Base-by-base conservation (phyloP, 495 filamentous ascomycete genomes). In the Acidomyces sp. region DNA sequence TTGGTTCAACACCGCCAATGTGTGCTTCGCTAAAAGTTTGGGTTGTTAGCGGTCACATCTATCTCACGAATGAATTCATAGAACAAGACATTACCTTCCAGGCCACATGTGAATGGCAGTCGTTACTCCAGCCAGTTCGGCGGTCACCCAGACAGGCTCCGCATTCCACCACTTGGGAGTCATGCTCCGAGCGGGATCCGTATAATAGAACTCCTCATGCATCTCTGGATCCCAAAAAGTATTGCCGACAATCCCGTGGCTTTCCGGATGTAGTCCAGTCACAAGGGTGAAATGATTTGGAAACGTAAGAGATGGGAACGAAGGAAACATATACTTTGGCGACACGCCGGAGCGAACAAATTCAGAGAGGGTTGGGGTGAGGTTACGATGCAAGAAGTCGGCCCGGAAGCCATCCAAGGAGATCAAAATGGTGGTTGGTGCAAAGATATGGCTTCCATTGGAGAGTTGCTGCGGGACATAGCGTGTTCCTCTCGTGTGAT, bases 101-200 rank as follows among this genome's bases (percentile, higher is more conserved):
- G 92, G 90, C 90, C 90, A 99, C 90, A 99, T 99, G 55, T 96
- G 92, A 20, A 96, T 77, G 12, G 83, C 92, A 21, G 74, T 74
- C 39, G 67, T 72, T 34, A 93, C 63, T 4, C 77, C 77, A 38
- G 77, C 72, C 24, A 76, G 74, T 54, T 95, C 87, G 5, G 90
- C 87, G 0, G 90, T 88, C 24, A 78, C 75, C 90, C 90, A 99
- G 29, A 99, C 62, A 0, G 90, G 90, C 52, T 95, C 87, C 3
- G 62, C 68, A 38, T 66, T 66, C 90, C 92, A 99, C 92, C 92
- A 97, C 50, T 87, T 80, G 0, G 78, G 63, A 39, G 84, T 72
- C 62, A 93, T 70, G 48, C 80, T 85, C 35, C 72, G 63, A 2
- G 60, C 48, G 0, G 81, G 73, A 46, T 88, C 71, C 0, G 83